A percentile compares a stretch with the other conserved stretches of the same genome.
phyloP scores from a whole-genome alignment of 139 green algal genomes.

The Astrephomene gubernaculifera region DNA sequence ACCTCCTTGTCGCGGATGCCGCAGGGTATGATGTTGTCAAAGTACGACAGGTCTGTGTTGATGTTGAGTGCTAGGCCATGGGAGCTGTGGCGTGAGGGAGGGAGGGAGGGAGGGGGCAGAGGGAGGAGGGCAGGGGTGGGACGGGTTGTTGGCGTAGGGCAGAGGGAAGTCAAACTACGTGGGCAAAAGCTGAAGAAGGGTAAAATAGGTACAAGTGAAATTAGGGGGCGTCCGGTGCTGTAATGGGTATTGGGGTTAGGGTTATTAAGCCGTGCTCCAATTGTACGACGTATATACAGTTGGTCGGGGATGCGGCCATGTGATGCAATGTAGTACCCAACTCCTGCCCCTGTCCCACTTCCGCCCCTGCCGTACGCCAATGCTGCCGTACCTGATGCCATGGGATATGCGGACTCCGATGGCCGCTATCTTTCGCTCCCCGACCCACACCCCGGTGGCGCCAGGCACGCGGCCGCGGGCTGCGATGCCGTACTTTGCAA shows the following conservation, averaged over 20 bases:
- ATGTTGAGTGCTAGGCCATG: conserved; percentile 95
- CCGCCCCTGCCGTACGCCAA: too few species aligned
- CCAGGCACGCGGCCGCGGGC: conserved; percentile 53
- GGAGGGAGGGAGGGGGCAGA: neutral
- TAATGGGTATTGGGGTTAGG: too few species aligned
- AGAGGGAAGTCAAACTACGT: neutral
- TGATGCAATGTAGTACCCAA: too few species aligned
- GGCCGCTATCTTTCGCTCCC: conserved; percentile 89
- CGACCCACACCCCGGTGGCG: conserved; percentile 92
- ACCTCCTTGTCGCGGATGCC: conserved; percentile 69
- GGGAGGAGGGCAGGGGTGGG: neutral
- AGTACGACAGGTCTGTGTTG: conserved; percentile 77
- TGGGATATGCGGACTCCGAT: conserved; percentile 91
- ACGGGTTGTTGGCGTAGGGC: too few species aligned
- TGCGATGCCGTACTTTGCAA: conserved; percentile 57
- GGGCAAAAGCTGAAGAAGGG: neutral
- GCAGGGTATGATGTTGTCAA: conserved; percentile 86
- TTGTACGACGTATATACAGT: neutral
- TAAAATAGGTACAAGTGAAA: neutral
- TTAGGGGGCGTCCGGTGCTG: neutral
- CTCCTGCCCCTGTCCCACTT: too few species aligned
- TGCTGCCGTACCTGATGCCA: conserved; percentile 77
- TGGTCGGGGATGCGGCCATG: too few species aligned
- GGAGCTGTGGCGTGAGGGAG: conserved; percentile 40
- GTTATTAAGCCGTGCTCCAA: neutral